Evolutionary conservation across 305 asterid genomes (phyloP).

Genomic region (Fraxinus velutina): DNA sequence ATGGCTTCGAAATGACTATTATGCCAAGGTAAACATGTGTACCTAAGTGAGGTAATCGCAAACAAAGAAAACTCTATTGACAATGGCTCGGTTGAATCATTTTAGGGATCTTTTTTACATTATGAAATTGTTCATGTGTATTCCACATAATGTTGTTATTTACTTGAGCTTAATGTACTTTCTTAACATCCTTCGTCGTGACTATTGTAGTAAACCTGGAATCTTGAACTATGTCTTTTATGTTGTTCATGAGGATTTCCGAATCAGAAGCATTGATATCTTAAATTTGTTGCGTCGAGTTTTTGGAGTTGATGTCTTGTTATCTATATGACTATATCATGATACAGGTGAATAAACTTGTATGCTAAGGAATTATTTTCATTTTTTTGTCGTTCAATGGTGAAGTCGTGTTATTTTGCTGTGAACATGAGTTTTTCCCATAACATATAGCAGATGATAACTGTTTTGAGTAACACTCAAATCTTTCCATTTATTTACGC

Average conservation of each 20-base stretch:
- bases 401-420: no score
- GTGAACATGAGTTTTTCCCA: not conserved
- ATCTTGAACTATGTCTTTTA: not conserved
- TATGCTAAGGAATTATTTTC: not conserved
- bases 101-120: not conserved
- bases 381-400: no score
- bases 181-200: not conserved
- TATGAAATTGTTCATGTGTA: not conserved
- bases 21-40: constrained; percentile 35
- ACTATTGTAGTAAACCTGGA: not conserved
- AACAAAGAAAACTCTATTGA: not conserved
- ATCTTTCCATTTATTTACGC: not conserved
- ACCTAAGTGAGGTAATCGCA: not conserved
- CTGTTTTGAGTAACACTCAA: not conserved
- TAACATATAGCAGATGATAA: not conserved
- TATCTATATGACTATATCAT: not conserved
- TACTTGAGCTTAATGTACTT: not conserved
- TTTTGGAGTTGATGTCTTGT: not conserved
- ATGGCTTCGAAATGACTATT: constrained; percentile 51
- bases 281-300: not conserved
- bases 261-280: not conserved
- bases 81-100: not conserved
- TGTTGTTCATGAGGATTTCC: not conserved
- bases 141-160: not conserved
- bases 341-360: not conserved